A percentile compares a stretch with the other conserved stretches of the same genome.
These are phyloP conservation scores for Zoysia matrella DNA, from an alignment of 202 grass and related monocot genomes.

Conservation along the genomic window DNA sequence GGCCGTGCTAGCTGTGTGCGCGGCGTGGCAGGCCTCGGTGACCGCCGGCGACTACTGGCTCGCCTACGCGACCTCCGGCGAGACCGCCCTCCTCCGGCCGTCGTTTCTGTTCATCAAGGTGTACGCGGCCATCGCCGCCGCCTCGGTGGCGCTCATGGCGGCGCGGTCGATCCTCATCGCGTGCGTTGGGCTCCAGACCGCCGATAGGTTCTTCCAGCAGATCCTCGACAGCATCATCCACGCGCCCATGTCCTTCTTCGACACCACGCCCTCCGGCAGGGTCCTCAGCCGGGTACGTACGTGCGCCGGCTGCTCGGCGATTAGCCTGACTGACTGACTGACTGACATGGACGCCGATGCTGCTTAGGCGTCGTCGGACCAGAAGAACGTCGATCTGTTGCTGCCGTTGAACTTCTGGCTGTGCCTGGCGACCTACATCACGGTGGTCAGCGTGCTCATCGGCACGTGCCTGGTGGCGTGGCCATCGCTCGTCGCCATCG, in stretches of 20 bases:
- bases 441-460: constrained; percentile 68
- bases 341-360: neutral
- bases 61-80: constrained; percentile 68
- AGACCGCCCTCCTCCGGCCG: constrained; percentile 49
- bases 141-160: constrained; percentile 61
- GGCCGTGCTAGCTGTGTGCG: constrained; percentile 47
- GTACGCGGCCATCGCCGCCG: constrained; percentile 55
- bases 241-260: constrained; percentile 98
- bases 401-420: constrained; percentile 88
- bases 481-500: constrained; percentile 74
- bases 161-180: constrained; percentile 67
- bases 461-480: constrained; percentile 90
- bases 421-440: constrained; percentile 86
- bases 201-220: constrained; percentile 82
- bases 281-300: constrained; percentile 85
- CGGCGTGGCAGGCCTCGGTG: constrained; percentile 68
- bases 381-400: constrained; percentile 92
- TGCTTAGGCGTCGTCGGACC: constrained; percentile 84
- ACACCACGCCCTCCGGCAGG: constrained; percentile 96
- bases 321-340: neutral
- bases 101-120: constrained; percentile 70
- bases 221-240: constrained; percentile 92
- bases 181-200: constrained; percentile 74
- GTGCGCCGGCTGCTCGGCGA: no score
- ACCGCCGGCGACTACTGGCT: constrained; percentile 94